Percentiles rank a stretch among this genome's conserved stretches.
phyloP scores from a whole-genome alignment of 2,329 filamentous ascomycete genomes.

The Pseudocercospora fuligena region DNA sequence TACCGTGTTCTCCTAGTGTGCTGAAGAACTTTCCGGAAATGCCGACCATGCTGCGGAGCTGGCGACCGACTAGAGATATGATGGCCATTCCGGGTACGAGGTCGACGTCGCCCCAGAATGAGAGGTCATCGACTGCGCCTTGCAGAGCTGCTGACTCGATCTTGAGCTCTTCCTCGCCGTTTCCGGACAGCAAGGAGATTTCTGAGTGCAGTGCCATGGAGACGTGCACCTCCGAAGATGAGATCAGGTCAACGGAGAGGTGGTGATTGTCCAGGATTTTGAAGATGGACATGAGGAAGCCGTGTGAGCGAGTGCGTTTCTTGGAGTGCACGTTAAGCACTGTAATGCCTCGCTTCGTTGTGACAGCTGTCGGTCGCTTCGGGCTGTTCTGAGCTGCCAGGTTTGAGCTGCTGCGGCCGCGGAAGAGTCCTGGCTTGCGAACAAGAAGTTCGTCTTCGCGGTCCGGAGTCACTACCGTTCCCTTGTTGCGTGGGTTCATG shows the following conservation, averaged over 20 bases:
- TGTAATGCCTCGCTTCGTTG: slow-evolving; percentile 95
- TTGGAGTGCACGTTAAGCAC: slow-evolving; percentile 99
- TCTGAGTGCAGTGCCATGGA: slow-evolving; percentile 94
- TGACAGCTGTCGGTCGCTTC: slow-evolving; percentile 69
- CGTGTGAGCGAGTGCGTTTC: slow-evolving; percentile 92
- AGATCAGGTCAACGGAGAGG: slow-evolving; percentile 94
- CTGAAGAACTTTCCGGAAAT: slow-evolving; percentile 95
- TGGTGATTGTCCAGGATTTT: slow-evolving; percentile 84
- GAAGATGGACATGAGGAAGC: slow-evolving; percentile 94
- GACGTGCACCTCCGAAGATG: slow-evolving; percentile 94
- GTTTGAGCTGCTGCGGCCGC: slow-evolving; percentile 51
- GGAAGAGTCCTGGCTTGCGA: slow-evolving; percentile 57
- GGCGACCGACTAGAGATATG: slow-evolving; percentile 87
- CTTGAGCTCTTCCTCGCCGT: slow-evolving; percentile 52
- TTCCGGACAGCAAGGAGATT: slow-evolving; percentile 56
- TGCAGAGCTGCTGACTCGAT: slow-evolving; percentile 54
- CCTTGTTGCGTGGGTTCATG: slow-evolving; percentile 78
- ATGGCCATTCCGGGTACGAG: slow-evolving; percentile 93
- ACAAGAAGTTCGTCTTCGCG: slow-evolving; percentile 58
- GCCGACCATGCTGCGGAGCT: slow-evolving; percentile 96
- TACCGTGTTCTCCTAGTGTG: slow-evolving; percentile 86
- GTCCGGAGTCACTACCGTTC: slow-evolving; percentile 84
- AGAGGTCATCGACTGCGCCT: slow-evolving; percentile 69
- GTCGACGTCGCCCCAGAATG: slow-evolving; percentile 85
- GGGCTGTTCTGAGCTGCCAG: slow-evolving; percentile 48